Base-by-base conservation (phyloP, 2,329 filamentous ascomycete species). In the Colletotrichum simmondsii region DNA sequence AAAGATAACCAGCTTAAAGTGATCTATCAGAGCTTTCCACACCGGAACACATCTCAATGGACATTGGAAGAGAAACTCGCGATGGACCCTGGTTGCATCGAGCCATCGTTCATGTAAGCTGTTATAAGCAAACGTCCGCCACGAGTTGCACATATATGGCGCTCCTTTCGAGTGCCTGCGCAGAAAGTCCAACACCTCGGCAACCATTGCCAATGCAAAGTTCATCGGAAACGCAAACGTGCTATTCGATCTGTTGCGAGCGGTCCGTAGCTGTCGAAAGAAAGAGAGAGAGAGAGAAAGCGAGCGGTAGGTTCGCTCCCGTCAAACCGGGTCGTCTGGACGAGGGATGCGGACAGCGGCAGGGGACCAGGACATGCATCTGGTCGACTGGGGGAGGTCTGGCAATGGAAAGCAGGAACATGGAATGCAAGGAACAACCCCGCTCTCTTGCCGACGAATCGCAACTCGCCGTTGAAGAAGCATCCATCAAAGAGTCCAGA, bases 381-480 rank as follows among this genome's bases (percentile, higher is more conserved):
- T 49, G 32, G 32, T n/a, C 26, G n/a, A 54, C 46, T 28, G 22
- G 22, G 26, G 53, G 26, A 10, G 32, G 53, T 56, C 53, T 28
- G 42, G 8, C 42, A 28, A 12, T 11, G 42, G 24, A 56, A 49
- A 35, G 63, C 26, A 59, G 53, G 53, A 24, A 42, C 12, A 19
- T 10, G 4, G 64, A 67, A 49, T 22, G 19, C 68, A 68, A 52
- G 68, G 68, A 5, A 28, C 7, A 37, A 49, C 59, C 65, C 65
- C 42, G 46, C 60, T 46, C 5, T 11, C 3, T 59, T 24, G 19
- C 3, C 42, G 59, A 60, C 70, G 28, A 72, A 72, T 72, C 70
- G 70, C 70, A 72, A 72, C 59, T 56, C 65, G 66, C 52, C 22
- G 32, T 65, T 56, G 52, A 26, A 35, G 59, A 59, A 28, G 30